phyloP scores from a whole-genome alignment of 805 yeast species.

The Ogataea methanolica region DNA sequence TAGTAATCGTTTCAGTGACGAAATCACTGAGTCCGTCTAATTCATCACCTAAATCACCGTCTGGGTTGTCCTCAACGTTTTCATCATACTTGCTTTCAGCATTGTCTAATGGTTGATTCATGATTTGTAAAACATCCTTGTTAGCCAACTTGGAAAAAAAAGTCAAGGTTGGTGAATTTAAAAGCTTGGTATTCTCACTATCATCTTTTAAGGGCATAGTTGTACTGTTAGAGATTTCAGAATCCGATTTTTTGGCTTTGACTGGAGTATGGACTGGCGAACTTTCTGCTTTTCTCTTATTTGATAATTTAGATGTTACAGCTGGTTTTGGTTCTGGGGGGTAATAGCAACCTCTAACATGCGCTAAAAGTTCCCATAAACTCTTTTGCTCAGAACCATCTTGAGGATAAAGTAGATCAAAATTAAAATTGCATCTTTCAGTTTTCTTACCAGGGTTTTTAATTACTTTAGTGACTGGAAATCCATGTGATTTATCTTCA shows the following conservation, averaged over 20 bases:
- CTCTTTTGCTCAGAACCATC: slow-evolving; percentile 36
- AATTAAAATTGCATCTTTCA: slow-evolving; percentile 57
- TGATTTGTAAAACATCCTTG: slow-evolving; percentile 71
- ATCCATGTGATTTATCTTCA: slow-evolving; percentile 31
- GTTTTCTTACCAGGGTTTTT: slow-evolving; percentile 52
- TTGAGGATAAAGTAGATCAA: slow-evolving; percentile 49
- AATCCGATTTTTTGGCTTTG: slow-evolving; percentile 3
- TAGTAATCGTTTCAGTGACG: slow-evolving; percentile 45
- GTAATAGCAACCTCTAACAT: slow-evolving; percentile 32
- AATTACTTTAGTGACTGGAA: slow-evolving; percentile 46
- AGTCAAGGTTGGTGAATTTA: slow-evolving; percentile 75
- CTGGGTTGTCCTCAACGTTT: slow-evolving; percentile 3
- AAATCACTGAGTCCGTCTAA: slow-evolving; percentile 30
- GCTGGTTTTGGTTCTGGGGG: not conserved
- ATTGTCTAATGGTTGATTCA: slow-evolving; percentile 45
- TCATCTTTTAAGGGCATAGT: slow-evolving; percentile 8
- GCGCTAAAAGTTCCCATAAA: slow-evolving; percentile 52
- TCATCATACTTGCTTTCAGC: slow-evolving; percentile 17
- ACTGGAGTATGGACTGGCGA: slow-evolving; percentile 1
- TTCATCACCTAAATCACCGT: slow-evolving; percentile 5
- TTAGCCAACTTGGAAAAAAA: slow-evolving; percentile 70
- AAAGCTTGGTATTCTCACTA: slow-evolving; percentile 20
- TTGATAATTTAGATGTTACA: not conserved
- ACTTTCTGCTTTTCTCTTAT: slow-evolving; percentile 7
- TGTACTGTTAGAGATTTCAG: not conserved